Evolutionary conservation across 805 yeast genomes (phyloP).

Genomic region (Brettanomyces naardenensis): DNA sequence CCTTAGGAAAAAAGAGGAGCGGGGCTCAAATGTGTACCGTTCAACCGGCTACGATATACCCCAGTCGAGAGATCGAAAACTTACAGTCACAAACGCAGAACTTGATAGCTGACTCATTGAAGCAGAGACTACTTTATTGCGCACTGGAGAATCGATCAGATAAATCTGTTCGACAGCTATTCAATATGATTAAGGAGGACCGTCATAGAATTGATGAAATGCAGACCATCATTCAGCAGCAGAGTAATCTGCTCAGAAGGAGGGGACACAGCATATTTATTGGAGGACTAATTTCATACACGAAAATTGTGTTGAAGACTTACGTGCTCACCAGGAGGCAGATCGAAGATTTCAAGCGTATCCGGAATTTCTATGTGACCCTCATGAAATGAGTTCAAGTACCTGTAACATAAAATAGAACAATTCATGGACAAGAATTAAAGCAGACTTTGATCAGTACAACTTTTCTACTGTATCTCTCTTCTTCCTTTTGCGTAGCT

Average conservation of each 20-base stretch:
- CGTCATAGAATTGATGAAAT: not conserved
- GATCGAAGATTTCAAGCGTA: not conserved
- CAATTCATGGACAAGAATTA: too few species aligned
- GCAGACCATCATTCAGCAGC: not conserved
- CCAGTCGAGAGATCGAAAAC: too few species aligned
- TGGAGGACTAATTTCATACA: too few species aligned
- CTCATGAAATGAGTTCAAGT: too few species aligned
- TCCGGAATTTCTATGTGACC: not conserved
- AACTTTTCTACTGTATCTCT: conserved; percentile 25
- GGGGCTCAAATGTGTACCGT: not conserved
- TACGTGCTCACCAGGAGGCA: not conserved
- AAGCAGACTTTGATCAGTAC: too few species aligned
- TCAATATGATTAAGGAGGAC: not conserved
- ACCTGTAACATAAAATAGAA: too few species aligned
- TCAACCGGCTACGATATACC: too few species aligned
- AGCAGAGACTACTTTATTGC: not conserved
- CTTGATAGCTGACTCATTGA: not conserved
- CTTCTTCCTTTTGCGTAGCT: conserved; percentile 12
- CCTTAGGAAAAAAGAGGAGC: not conserved
- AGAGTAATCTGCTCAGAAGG: not conserved
- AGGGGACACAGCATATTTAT: too few species aligned
- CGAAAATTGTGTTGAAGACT: not conserved
- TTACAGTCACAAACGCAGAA: not conserved
- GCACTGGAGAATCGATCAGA: not conserved
- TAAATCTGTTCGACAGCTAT: not conserved